Evolutionary conservation across 129 eudicot genomes (phyloP).

Genomic region (Lonicera japonica): DNA sequence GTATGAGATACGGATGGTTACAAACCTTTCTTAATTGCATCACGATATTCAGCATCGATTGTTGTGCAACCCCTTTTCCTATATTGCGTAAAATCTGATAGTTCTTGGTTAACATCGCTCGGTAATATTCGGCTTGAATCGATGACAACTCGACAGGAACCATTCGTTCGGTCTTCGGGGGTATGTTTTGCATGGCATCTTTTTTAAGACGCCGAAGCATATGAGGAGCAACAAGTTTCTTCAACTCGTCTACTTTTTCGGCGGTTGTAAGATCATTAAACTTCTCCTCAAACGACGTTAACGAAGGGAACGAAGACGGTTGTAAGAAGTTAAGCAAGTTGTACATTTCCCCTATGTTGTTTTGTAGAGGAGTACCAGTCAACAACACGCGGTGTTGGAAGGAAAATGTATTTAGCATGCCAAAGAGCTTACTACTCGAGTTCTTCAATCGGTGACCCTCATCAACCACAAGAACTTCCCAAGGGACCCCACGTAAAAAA

Average conservation of each 20-base stretch:
- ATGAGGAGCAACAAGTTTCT: conserved; percentile 92
- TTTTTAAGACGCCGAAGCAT: conserved; percentile 95
- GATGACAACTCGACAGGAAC: conserved; percentile 97
- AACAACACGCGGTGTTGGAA: conserved; percentile 92
- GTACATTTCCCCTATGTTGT: conserved; percentile 91
- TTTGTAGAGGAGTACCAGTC: conserved; percentile 97
- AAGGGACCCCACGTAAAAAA: conserved; percentile 69
- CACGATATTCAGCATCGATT: conserved; percentile 90
- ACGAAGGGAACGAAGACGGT: conserved; percentile 81
- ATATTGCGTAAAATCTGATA: conserved; percentile 80
- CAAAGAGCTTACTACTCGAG: conserved; percentile 80
- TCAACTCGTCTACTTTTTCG: conserved; percentile 85
- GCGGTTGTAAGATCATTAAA: conserved; percentile 89
- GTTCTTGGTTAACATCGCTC: conserved; percentile 95
- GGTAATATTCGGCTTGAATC: conserved; percentile 92
- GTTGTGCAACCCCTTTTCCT: conserved; percentile 83
- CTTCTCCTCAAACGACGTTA: conserved; percentile 77
- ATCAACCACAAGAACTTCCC: conserved; percentile 98
- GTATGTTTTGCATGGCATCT: conserved; percentile 92
- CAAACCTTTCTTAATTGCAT: conserved; percentile 94
- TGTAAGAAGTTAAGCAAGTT: conserved; percentile 84
- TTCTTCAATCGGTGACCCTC: conserved; percentile 95
- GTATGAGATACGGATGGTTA: conserved; percentile 93
- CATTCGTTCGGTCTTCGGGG: conserved; percentile 91
- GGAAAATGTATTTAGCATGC: conserved; percentile 70